Base-by-base conservation (phyloP, 257 asterid genomes). In the Forsythia suspensa region DNA sequence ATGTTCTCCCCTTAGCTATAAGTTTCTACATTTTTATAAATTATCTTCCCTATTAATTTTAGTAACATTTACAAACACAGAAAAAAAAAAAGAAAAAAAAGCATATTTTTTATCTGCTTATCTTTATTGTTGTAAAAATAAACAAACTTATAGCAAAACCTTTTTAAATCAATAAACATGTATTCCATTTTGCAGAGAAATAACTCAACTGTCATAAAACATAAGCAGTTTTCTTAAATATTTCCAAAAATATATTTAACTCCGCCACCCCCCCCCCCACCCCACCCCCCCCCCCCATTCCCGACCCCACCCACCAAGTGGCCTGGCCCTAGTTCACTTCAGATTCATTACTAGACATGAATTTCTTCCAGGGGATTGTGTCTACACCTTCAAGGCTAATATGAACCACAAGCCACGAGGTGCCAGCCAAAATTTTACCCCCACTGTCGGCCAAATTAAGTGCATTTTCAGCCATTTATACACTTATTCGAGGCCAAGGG, bases 171-270 rank as follows among this genome's bases (percentile, higher is more conserved):
- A 12, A 7, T 46, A 73, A 4, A 44, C 21, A 10, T 46, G 15
- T 10, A 20, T 46, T 41, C 41, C 4, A 3, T 15, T 69, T 13
- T 10, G 39, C 29, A 29, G 40, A 12, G 68, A 73, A 38, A 5
- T 12, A 51, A 61, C 39, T 75, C 46, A 40, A 69, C 43, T 37
- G 10, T 74, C 76, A 29, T 36, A 67, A 66, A 13, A 73, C 74
- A 76, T 61, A 65, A 48, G 20, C 43, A 4, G 43, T 71, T 8
- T 72, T 52, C 71, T 43, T 5, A 6, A 20, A 59, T 59, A n/a
- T 59, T 20, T 59, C 36, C 67, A 20, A 59, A 59, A n/a, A n/a
- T 59, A 59, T 8, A 63, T 29, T 36, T 11, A 63, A 63, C 16
- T 29, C 40, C 8, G n/a, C 40, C 11, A 18, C 24, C 0, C 24